Evolutionary conservation across 306 rosid genomes (phyloP).

Genomic region (Mimosa pudica): DNA sequence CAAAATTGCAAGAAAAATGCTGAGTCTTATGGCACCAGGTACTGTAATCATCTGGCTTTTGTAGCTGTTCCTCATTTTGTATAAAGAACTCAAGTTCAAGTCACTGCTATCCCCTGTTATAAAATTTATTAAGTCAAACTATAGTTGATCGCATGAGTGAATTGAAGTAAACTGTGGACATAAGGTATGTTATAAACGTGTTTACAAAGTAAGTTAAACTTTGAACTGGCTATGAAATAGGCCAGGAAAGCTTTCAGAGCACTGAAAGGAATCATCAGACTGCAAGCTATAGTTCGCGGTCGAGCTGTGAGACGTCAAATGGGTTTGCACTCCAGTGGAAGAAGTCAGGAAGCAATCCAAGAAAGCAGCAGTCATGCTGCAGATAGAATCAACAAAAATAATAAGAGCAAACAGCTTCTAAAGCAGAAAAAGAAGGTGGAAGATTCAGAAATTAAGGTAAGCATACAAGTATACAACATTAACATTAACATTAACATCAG

Average conservation of each 20-base stretch:
- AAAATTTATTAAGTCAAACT: constrained; percentile 18
- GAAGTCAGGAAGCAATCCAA: constrained; percentile 32
- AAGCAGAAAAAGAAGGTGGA: constrained; percentile 48
- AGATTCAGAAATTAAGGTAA: constrained; percentile 52
- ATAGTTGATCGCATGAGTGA: neutral
- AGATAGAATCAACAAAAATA: constrained; percentile 29
- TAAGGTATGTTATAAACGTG: neutral
- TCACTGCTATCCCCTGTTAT: constrained; percentile 24
- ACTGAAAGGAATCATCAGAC: constrained; percentile 74
- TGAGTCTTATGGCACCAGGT: neutral
- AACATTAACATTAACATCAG: neutral
- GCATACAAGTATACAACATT: neutral
- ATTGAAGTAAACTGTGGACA: neutral
- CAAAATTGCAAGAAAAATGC: neutral
- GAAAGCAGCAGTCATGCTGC: constrained; percentile 36
- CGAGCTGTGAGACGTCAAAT: constrained; percentile 68
- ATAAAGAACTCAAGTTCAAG: constrained; percentile 4
- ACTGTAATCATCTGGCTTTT: constrained; percentile 2
- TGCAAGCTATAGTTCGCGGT: constrained; percentile 88
- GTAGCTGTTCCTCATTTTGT: neutral
- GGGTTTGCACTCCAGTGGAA: constrained; percentile 36
- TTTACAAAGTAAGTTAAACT: constrained; percentile 18
- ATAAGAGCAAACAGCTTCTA: constrained; percentile 34
- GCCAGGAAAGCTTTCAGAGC: constrained; percentile 89
- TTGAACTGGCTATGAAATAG: constrained; percentile 46